Base-by-base conservation (phyloP, 176 grass and related monocot genomes). In the Triticum urartu region DNA sequence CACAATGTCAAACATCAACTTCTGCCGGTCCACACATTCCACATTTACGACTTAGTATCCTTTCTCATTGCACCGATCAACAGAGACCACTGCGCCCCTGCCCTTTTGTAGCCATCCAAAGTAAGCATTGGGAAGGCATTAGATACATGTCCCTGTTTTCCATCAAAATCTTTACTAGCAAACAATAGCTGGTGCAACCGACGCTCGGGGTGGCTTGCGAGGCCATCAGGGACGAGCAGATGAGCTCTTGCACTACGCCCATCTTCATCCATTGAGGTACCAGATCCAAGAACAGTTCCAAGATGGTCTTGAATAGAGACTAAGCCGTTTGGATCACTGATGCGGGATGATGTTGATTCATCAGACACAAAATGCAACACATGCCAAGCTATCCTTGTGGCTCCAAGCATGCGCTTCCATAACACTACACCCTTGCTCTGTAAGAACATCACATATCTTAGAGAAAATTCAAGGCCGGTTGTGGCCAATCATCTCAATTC, bases 121-220 rank as follows among this genome's bases (percentile, higher is more conserved):
- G 10, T 20, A 12, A 81, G 50, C 11, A 72, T 60, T 21, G 85
- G 80, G 85, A 60, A 60, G 56, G 56, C 20, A 21, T 40, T 56
- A 9, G 24, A 1, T 74, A 17, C 21, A 32, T 34, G 43, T 7
- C 25, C 21, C 5, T 33, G 60, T 4, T 63, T 68, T 38, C 32
- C 50, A 43, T 92, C 90, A 18, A 89, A 89, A 58, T 92, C 90
- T 64, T 59, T 64, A 17, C 78, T 88, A 24, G 87, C 74, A 43
- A 92, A 83, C 83, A 92, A 89, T 32, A 92, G 90, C 33, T 92
- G 87, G 64, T 92, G 90, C 40, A 92, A 64, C 54, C 90, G 84
- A 21, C 90, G 83, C 40, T 92, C 90, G 0, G 64, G 45, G 36
- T 84, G 87, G 45, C 87, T 78, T 32, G 66, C 77, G 4, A 33